These are phyloP conservation scores for Hemileccinum rubropunctum DNA, from an alignment of 768 basidiomycete genomes.

Conservation along the genomic window DNA sequence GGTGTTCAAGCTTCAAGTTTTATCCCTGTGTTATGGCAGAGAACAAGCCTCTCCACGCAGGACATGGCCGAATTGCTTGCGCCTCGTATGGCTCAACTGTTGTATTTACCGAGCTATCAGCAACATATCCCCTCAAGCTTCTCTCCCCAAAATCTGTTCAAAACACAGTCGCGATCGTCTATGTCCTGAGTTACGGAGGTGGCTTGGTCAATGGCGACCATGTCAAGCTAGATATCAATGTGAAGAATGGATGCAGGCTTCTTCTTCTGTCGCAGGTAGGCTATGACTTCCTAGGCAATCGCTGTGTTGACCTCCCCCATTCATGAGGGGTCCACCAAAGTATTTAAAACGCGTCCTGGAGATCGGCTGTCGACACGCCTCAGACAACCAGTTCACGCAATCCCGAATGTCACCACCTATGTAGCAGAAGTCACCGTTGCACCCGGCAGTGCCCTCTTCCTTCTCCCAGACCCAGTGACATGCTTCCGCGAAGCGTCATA, in stretches of 20 bases:
- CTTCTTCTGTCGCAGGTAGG: slow-evolving; percentile 84
- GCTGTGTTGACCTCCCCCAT: slow-evolving; percentile 1
- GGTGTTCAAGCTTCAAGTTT: neutral
- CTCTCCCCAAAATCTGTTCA: slow-evolving; percentile 62
- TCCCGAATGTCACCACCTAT: slow-evolving; percentile 50
- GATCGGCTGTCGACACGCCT: slow-evolving; percentile 49
- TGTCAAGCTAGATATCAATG: slow-evolving; percentile 58
- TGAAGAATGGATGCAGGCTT: slow-evolving; percentile 55
- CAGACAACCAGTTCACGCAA: slow-evolving; percentile 7
- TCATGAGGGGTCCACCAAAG: slow-evolving; percentile 84
- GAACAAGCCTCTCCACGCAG: slow-evolving; percentile 27
- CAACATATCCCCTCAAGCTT: slow-evolving; percentile 85
- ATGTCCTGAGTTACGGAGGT: slow-evolving; percentile 86
- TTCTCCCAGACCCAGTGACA: slow-evolving; percentile 91
- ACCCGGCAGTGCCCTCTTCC: slow-evolving; percentile 57
- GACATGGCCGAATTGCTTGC: slow-evolving; percentile 59
- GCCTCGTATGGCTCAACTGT: slow-evolving; percentile 51
- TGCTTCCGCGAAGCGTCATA: slow-evolving; percentile 87
- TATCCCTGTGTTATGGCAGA: slow-evolving; percentile 1
- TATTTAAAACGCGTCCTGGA: slow-evolving; percentile 80
- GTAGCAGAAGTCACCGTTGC: slow-evolving; percentile 56
- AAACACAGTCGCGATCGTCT: slow-evolving; percentile 61
- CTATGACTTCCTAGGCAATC: neutral
- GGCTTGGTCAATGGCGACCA: slow-evolving; percentile 87
- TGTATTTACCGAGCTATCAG: slow-evolving; percentile 71